Conservation (phyloP, 1,284 basidiomycete species). For the Trichosporon coremiiforme region DNA sequence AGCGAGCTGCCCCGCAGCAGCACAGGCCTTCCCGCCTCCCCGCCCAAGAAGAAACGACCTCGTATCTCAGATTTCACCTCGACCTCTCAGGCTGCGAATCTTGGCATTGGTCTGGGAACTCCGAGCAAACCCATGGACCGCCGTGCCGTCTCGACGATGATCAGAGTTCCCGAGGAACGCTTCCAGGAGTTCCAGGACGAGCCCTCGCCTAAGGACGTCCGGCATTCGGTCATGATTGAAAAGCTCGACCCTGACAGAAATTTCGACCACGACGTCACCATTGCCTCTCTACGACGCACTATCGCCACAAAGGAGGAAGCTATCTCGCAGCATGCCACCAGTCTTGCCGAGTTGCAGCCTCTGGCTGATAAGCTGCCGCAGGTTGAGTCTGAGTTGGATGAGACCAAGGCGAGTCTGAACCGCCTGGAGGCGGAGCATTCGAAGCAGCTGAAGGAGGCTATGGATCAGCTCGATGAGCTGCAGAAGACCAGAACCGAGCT, state of each 20-base stretch:
- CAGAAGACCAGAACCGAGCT: slow-evolving; percentile 41
- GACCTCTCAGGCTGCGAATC: slow-evolving; percentile 26
- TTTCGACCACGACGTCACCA: slow-evolving; percentile 41
- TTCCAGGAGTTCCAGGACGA: slow-evolving; percentile 14
- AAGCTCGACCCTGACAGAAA: slow-evolving; percentile 26
- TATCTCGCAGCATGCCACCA: slow-evolving; percentile 30
- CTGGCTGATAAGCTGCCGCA: slow-evolving; percentile 27
- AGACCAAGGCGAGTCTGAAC: slow-evolving; percentile 24
- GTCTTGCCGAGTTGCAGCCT: slow-evolving; percentile 19
- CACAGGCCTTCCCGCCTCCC: slow-evolving; percentile 32
- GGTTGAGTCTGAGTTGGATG: slow-evolving; percentile 26
- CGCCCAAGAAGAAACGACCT: slow-evolving; percentile 46
- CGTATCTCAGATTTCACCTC: slow-evolving; percentile 54
- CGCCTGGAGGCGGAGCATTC: slow-evolving; percentile 33
- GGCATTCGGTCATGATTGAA: slow-evolving; percentile 28
- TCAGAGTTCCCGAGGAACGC: slow-evolving; percentile 39
- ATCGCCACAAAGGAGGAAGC: slow-evolving; percentile 42
- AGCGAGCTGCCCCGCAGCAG: slow-evolving; percentile 43
- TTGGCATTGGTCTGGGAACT: slow-evolving; percentile 40
- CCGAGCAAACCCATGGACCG: slow-evolving; percentile 40
- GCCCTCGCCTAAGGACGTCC: background rate
- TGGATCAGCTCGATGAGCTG: slow-evolving; percentile 33
- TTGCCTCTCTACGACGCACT: slow-evolving; percentile 40
- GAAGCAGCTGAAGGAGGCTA: slow-evolving; percentile 32
- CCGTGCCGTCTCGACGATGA: slow-evolving; percentile 51